Base-by-base conservation (phyloP, 371 early-diverging fungal species). In the Circinella umbellata region DNA sequence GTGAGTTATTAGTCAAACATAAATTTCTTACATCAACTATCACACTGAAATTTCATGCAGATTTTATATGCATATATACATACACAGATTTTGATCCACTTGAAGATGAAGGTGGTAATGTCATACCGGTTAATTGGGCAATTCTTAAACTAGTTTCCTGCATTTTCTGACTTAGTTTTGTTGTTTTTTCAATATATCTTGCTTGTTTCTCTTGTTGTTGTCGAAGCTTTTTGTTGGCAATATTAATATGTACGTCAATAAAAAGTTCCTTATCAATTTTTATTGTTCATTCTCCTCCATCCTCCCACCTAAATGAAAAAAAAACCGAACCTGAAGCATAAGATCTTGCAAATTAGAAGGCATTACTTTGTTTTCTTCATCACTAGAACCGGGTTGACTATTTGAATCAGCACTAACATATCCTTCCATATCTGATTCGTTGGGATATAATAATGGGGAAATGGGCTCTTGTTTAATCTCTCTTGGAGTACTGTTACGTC, bases 171-270 rank as follows among this genome's bases (percentile, higher is more conserved):
- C 63, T 68, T 14, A 74, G 20, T 34, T 18, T 20, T 11, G 51
- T 51, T 14, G 70, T 63, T 46, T 71, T 75, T 38, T 75, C 75
- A 13, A 75, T 54, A 46, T 75, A 75, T 7, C 54, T 63, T 13
- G 48, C n/a, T 68, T 71, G 71, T 35, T 64, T 68, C 13, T 61
- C 54, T 34, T 71, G 69, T 39, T 70, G 72, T 4, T 61, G 64
- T 42, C 64, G 64, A 35, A 71, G 61, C 75, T 75, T 20, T n/a
- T 65, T 18, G 9, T 15, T 47, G 47, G 1, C 47, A 47, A 15
- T 51, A 17, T 4, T 14, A 51, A 51, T 9, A 51, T n/a, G 15
- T 13, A 42, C 3, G 9, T 51, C n/a, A 51, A 51, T 4, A 13
- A 51, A 17, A 8, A 5, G 5, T n/a, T 15, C n/a, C 51, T 51